Conservation (phyloP, 169 alveolate genomes). For the Eimeria acervulina region DNA sequence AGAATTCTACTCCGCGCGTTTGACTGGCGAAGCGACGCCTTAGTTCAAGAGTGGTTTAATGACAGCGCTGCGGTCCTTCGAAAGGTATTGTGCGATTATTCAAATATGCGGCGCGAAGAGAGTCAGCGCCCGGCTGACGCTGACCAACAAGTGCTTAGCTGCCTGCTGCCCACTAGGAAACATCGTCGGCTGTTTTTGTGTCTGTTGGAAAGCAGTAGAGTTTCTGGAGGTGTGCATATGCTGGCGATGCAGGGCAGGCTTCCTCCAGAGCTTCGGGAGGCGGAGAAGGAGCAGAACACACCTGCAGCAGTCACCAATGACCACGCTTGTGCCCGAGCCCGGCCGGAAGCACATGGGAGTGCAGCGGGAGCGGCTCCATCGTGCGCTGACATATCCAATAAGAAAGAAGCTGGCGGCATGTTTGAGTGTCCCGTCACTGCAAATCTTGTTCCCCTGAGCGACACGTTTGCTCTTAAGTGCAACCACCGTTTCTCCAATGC, state of each 20-base stretch:
- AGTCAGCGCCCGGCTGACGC: too few species aligned
- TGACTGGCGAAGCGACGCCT: conserved; percentile 71
- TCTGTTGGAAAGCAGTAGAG: background rate
- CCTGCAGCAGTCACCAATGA: background rate
- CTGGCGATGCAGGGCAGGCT: conserved; percentile 46
- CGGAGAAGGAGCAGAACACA: background rate
- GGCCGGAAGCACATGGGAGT: background rate
- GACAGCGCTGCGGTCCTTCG: conserved; percentile 71
- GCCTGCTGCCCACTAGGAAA: background rate
- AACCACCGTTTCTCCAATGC: conserved; percentile 76
- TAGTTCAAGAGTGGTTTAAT: conserved; percentile 79
- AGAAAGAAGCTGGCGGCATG: conserved; percentile 43
- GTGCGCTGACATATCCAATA: background rate
- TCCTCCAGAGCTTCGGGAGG: conserved; percentile 34
- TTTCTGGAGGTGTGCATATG: background rate
- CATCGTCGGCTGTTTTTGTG: background rate
- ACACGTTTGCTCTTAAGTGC: conserved; percentile 77
- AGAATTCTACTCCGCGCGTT: conserved; percentile 62
- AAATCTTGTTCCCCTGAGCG: conserved; percentile 46
- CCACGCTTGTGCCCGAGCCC: background rate
- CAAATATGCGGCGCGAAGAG: background rate
- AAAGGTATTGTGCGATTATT: conserved; percentile 20
- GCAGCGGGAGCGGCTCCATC: background rate
- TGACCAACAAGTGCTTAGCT: background rate
- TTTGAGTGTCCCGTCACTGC: conserved; percentile 82